A percentile compares a stretch with the other conserved stretches of the same genome.
phyloP scores from a whole-genome alignment of 1,139 yeast species.

The Pichia sp. region DNA sequence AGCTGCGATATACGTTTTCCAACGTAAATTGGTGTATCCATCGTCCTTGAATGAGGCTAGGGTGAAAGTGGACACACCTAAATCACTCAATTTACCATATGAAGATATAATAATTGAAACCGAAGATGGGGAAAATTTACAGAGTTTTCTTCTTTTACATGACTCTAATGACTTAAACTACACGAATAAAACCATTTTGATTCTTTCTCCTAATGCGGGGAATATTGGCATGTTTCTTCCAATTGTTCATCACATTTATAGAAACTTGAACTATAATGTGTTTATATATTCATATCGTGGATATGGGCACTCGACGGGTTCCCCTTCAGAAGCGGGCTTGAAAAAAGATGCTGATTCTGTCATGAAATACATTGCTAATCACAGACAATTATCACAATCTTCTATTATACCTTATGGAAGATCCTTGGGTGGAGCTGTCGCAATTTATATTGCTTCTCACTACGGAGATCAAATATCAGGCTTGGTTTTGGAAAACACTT shows the following conservation, averaged over 20 bases:
- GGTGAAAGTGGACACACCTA: slow-evolving; percentile 72
- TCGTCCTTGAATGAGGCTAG: slow-evolving; percentile 74
- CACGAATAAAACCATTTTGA: slow-evolving; percentile 59
- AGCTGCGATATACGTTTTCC: slow-evolving; percentile 57
- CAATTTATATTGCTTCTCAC: slow-evolving; percentile 67
- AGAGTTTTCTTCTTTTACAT: slow-evolving; percentile 41
- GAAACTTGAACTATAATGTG: slow-evolving; percentile 64
- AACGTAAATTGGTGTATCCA: slow-evolving; percentile 70
- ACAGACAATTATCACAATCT: slow-evolving; percentile 43
- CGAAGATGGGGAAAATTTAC: slow-evolving; percentile 52
- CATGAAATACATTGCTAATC: slow-evolving; percentile 46
- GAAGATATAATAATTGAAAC: slow-evolving; percentile 57
- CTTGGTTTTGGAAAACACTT: slow-evolving; percentile 78
- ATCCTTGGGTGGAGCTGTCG: slow-evolving; percentile 93
- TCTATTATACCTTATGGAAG: slow-evolving; percentile 74
- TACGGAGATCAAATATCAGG: slow-evolving; percentile 35
- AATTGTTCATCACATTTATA: slow-evolving; percentile 62
- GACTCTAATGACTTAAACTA: slow-evolving; percentile 35
- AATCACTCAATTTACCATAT: slow-evolving; percentile 58
- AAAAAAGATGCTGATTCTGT: slow-evolving; percentile 77
- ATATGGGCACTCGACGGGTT: slow-evolving; percentile 80
- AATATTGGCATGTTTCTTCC: slow-evolving; percentile 93
- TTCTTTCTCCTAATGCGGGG: slow-evolving; percentile 92
- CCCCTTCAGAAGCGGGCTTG: slow-evolving; percentile 69
- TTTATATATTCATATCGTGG: slow-evolving; percentile 87